Base-by-base conservation (phyloP, 2,329 filamentous ascomycete species). In the Colletotrichum somersetense region DNA sequence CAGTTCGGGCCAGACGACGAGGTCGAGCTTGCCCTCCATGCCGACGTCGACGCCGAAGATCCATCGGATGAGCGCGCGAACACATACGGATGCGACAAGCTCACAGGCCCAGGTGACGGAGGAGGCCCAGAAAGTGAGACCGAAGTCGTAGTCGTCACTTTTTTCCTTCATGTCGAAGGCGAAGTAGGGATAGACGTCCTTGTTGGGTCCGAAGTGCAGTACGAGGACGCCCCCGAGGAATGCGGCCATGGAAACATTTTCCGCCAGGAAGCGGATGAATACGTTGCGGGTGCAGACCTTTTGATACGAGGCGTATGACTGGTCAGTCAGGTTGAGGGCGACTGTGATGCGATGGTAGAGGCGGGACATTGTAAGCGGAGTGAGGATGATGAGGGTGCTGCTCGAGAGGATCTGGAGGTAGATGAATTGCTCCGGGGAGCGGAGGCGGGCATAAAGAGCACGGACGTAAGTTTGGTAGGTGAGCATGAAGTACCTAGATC, bases 391-490 rank as follows among this genome's bases (percentile, higher is more conserved):
- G 65, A 92, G 86, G 67, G 87, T 85, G 12, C 87, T 86, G 23
- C 89, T 91, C 1, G 90, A 92, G 73, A 92, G 83, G 20, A 89
- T 80, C 79, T 92, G 91, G 48, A 92, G 88, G 75, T 88, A 84
- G 69, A 92, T 84, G 81, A 92, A 92, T 80, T 92, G 90, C 50
- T 84, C 81, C 0, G 90, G 91, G 7, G 88, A 90, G 73, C 91
- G 89, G 18, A 92, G 86, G 23, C 91, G 89, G 18, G 91, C 91
- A 78, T 92, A 92, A 70, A 92, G 80, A 14, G 91, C 89, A 64
- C 91, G 89, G 16, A 92, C 91, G 80, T 92, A 92, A 5, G 90
- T 92, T 80, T 92, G 90, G 79, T 92, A 92, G 7, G 91, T 92
- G 63, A 92, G 81, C 84, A 89, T 89, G 78, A 91, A 92, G 79